A percentile compares a stretch with the other conserved stretches of the same genome.
Evolutionary conservation across 192 early-diverging fungal species (phyloP).

Genomic region (Spinellus fusiger): DNA sequence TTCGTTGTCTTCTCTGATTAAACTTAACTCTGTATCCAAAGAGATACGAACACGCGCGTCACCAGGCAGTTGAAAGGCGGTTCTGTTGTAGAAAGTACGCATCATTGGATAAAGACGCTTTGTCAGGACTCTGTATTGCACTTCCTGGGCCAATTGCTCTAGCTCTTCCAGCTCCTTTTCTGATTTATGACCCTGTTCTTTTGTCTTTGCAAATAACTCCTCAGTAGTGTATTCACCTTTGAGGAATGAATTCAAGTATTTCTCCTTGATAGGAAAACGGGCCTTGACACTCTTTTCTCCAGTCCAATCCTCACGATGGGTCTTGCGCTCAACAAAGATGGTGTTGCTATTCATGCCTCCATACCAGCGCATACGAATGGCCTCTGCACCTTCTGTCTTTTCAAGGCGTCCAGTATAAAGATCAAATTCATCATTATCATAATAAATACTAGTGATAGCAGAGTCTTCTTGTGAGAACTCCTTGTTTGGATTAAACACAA

Average conservation of each 20-base stretch:
- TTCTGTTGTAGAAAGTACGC: constrained; percentile 96
- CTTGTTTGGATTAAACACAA: constrained; percentile 84
- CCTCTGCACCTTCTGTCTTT: constrained; percentile 90
- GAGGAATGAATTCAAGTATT: constrained; percentile 87
- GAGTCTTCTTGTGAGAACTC: constrained; percentile 70
- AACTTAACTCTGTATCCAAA: constrained; percentile 93
- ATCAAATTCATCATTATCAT: constrained; percentile 94
- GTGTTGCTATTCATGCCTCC: constrained; percentile 81
- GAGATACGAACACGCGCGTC: constrained; percentile 97
- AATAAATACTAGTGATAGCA: constrained; percentile 94
- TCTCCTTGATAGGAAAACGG: constrained; percentile 95
- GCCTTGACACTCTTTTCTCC: constrained; percentile 92
- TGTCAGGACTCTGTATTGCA: constrained; percentile 62
- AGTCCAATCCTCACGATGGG: constrained; percentile 96
- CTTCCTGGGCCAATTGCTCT: constrained; percentile 65
- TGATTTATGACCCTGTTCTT: constrained; percentile 67
- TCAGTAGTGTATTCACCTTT: constrained; percentile 75
- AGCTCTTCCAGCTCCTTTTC: constrained; percentile 82
- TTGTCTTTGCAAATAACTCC: constrained; percentile 74
- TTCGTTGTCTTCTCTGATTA: constrained; percentile 94
- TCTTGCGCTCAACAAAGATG: constrained; percentile 98
- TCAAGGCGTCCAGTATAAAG: constrained; percentile 89
- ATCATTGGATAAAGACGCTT: constrained; percentile 80
- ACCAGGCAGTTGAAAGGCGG: constrained; percentile 97
- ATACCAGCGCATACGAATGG: constrained; percentile 95